phyloP scores from a whole-genome alignment of 2,329 filamentous ascomycete genomes.

The Talaromyces sp. region DNA sequence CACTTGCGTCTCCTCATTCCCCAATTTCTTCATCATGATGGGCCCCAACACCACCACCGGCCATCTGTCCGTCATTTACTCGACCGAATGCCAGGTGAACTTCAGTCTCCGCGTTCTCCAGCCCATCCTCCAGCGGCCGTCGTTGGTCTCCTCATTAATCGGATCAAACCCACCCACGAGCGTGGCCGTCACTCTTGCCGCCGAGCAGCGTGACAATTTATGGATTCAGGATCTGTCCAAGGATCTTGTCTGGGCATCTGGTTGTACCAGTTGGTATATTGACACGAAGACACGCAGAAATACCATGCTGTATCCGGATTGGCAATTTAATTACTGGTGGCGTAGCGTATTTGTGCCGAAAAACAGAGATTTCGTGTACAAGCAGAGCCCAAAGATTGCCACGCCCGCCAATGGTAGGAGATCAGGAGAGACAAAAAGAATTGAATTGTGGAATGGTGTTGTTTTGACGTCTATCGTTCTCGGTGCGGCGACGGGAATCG shows the following conservation, averaged over 20 bases:
- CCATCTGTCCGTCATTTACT: constrained; percentile 46
- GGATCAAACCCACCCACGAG: constrained; percentile 17
- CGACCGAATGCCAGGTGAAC: constrained; percentile 49
- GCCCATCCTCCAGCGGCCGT: constrained; percentile 30
- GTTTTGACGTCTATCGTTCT: constrained; percentile 2
- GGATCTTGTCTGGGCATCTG: constrained; percentile 44
- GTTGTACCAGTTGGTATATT: constrained; percentile 50
- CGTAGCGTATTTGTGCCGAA: constrained; percentile 41
- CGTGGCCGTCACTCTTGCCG: constrained; percentile 31
- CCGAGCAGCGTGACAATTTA: constrained; percentile 28
- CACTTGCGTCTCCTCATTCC: constrained; percentile 43
- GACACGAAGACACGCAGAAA: constrained; percentile 43
- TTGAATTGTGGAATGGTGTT: background rate
- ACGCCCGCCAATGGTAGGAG: constrained; percentile 7
- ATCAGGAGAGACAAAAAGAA: background rate
- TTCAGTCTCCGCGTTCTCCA: constrained; percentile 38
- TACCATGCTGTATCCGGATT: constrained; percentile 49
- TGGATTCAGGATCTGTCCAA: constrained; percentile 39
- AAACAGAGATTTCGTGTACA: constrained; percentile 32
- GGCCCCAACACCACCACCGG: constrained; percentile 44
- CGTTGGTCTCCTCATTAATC: constrained; percentile 21
- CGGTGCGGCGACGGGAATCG: constrained; percentile 11
- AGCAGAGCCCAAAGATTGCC: constrained; percentile 7
- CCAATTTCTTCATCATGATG: constrained; percentile 44
- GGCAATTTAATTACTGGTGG: constrained; percentile 46